These are phyloP conservation scores for Ogataea philodendri DNA, from an alignment of 805 yeast species.

Conservation along the genomic window DNA sequence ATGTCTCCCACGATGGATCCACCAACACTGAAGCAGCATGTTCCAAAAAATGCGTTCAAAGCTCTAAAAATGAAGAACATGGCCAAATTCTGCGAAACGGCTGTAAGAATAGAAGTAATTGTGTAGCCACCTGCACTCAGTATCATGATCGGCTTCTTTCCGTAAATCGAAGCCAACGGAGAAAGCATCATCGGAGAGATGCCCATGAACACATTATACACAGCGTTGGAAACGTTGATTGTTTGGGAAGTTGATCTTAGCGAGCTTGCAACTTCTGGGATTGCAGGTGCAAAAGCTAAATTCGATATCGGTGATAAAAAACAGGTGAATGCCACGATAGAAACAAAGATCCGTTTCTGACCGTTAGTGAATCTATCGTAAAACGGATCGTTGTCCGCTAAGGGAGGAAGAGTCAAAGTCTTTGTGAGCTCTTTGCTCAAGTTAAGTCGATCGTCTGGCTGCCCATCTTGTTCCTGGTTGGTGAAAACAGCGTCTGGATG, in stretches of 20 bases:
- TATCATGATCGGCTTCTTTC: slow-evolving; percentile 45
- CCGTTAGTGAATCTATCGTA: slow-evolving; percentile 27
- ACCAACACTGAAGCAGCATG: slow-evolving; percentile 54
- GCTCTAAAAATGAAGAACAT: slow-evolving; percentile 55
- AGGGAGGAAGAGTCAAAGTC: slow-evolving; percentile 20
- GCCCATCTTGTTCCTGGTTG: slow-evolving; percentile 3
- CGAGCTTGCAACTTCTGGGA: slow-evolving; percentile 44
- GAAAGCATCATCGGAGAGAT: slow-evolving; percentile 48
- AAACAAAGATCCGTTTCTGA: slow-evolving; percentile 32
- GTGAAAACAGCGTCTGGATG: slow-evolving; percentile 1
- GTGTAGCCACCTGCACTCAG: slow-evolving; percentile 37
- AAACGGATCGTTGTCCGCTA: slow-evolving; percentile 29
- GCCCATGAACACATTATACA: slow-evolving; percentile 51
- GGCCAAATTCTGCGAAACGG: slow-evolving; percentile 48
- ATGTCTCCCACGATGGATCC: slow-evolving; percentile 52
- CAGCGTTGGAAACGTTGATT: slow-evolving; percentile 49
- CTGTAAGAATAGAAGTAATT: slow-evolving; percentile 29
- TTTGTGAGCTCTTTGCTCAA: slow-evolving; percentile 16
- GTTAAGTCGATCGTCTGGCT: slow-evolving; percentile 9
- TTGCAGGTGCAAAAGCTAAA: slow-evolving; percentile 51
- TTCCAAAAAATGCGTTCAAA: slow-evolving; percentile 51
- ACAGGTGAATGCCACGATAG: slow-evolving; percentile 38
- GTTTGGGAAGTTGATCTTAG: slow-evolving; percentile 47
- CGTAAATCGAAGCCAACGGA: slow-evolving; percentile 54
- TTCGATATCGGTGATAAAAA: slow-evolving; percentile 46